Base-by-base conservation (phyloP, 768 basidiomycete genomes). In the Termitomyces titanicus region DNA sequence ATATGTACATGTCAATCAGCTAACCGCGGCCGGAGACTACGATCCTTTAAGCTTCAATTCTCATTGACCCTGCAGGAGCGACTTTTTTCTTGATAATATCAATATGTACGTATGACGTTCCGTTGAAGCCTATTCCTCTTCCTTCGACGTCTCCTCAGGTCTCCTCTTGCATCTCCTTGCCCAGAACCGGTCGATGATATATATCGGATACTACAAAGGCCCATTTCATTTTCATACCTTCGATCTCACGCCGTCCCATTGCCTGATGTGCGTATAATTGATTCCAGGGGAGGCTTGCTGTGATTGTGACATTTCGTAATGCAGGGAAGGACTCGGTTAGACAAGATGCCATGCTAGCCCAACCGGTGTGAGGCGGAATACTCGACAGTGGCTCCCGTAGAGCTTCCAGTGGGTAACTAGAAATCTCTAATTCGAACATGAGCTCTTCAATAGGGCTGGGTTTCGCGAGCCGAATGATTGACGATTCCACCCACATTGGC, bases 381-480 rank as follows among this genome's bases (percentile, higher is more conserved):
- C 43, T 24, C 22, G 39, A 8, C 9, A 31, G 22, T 6, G 15
- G 51, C 18, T 24, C 18, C 9, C 39, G n/a, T n/a, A 40, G 31
- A 27, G 42, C n/a, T 40, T 39, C 39, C 22, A 44, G 31, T 33
- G 45, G 13, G 24, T 29, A 15, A 8, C 9, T 17, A 18, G 12
- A 12, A 4, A 52, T 45, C n/a, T 52, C 31, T 15, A 51, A 25
- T 6, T 34, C 22, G 37, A 57, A 20, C 11, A 48, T 27, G 9
- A 57, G 49, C 34, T 57, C 44, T 51, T 56, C 49, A 11, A 57
- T 34, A 17, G 25, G 38, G 27, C 31, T 47, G n/a, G 44, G 56
- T 10, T 25, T 37, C 15, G 56, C 17, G 17, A 52, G 45, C 22
- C 44, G 45, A 1, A 47, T 5, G 15, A 57, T 46, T 18, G 50